These are phyloP conservation scores for Plasmodium gaboni DNA, from an alignment of 169 alveolate species.

Conservation along the genomic window DNA sequence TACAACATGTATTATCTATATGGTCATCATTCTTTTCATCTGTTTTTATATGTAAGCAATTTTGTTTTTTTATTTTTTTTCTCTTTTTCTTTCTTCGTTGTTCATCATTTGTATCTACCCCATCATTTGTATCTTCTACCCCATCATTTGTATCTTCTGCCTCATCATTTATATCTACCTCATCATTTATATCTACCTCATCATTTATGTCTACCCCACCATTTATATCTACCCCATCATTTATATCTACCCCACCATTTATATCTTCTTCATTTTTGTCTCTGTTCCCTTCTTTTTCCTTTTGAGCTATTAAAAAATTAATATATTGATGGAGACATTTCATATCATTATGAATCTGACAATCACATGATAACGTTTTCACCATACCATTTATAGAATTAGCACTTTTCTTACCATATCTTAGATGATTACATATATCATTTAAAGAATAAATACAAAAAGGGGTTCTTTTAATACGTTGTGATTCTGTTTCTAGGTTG, in stretches of 20 bases:
- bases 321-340: constrained; percentile 18
- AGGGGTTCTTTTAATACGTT: constrained; percentile 53
- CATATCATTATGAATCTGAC: constrained; percentile 24
- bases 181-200: neutral
- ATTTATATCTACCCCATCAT: neutral
- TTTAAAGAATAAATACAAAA: constrained; percentile 27
- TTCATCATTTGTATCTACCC: no score
- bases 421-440: constrained; percentile 13
- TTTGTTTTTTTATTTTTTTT: neutral
- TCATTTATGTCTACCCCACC: neutral
- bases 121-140: neutral
- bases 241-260: neutral
- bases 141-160: neutral
- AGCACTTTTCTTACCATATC: neutral
- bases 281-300: neutral
- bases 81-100: neutral
- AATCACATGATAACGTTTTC: constrained; percentile 4
- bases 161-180: neutral
- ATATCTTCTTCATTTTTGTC: neutral
- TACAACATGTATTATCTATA: no score
- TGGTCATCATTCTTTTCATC: neutral
- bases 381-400: neutral
- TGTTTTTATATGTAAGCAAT: neutral
- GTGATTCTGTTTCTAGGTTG: constrained; percentile 39
- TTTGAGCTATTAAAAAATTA: neutral